Conservation (phyloP, 768 basidiomycete species). For the Mycena leptocephala region DNA sequence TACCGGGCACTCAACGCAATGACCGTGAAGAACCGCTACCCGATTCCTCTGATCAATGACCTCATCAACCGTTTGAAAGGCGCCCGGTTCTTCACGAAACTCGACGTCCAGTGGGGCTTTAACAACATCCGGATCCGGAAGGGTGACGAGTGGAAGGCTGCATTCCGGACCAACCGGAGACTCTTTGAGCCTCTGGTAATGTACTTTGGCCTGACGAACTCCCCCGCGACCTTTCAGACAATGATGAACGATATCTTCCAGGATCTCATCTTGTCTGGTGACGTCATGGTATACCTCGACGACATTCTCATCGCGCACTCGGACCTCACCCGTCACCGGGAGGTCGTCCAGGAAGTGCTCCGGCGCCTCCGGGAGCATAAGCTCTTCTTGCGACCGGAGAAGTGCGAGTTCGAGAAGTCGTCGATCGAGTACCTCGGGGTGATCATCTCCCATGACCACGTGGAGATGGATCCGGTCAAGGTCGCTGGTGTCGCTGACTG, state of each 20-base stretch:
- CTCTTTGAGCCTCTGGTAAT: no score
- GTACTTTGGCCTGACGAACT: constrained; percentile 57
- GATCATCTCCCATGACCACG: constrained; percentile 30
- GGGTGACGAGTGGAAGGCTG: no score
- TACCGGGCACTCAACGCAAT: no score
- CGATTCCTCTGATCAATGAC: no score
- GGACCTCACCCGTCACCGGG: not conserved
- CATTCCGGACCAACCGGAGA: no score
- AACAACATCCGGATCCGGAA: no score
- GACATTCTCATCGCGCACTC: constrained; percentile 47
- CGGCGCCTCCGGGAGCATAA: constrained; percentile 34
- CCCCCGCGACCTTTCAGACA: constrained; percentile 46
- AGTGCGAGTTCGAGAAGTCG: not conserved
- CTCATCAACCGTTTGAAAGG: no score
- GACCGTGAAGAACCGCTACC: no score
- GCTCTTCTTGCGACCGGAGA: not conserved
- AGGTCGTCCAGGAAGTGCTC: not conserved
- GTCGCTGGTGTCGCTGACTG: no score
- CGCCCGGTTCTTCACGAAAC: no score
- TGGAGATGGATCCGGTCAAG: constrained; percentile 56
- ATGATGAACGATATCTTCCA: constrained; percentile 54
- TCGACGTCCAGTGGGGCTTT: no score
- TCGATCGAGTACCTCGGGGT: no score
- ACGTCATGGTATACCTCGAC: constrained; percentile 51
- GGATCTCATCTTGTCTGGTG: constrained; percentile 41